These are phyloP conservation scores for Diaporthe destruens DNA, from an alignment of 2,329 filamentous ascomycete genomes.

Conservation along the genomic window DNA sequence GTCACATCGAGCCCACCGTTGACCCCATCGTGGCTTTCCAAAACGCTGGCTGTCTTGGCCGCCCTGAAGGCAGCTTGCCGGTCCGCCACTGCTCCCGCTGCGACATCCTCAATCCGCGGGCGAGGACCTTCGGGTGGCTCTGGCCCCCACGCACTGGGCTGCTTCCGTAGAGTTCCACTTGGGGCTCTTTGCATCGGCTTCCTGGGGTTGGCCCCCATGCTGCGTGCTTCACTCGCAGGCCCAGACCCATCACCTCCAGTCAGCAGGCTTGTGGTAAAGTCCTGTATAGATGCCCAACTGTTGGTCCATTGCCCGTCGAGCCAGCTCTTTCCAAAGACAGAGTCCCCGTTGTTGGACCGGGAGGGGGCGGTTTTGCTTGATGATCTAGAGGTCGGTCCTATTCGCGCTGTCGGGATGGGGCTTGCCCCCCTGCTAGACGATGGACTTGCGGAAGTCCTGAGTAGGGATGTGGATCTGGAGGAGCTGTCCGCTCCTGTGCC, in stretches of 20 bases:
- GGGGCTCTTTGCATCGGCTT: slow-evolving; percentile 50
- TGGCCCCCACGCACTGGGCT: slow-evolving; percentile 62
- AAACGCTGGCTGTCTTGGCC: slow-evolving; percentile 68
- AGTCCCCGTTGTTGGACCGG: slow-evolving; percentile 28
- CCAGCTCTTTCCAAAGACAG: slow-evolving; percentile 55
- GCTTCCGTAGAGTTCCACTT: slow-evolving; percentile 44
- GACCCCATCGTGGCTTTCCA: slow-evolving; percentile 72
- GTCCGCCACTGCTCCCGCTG: slow-evolving; percentile 65
- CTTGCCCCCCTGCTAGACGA: slow-evolving; percentile 57
- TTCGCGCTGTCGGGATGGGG: slow-evolving; percentile 61
- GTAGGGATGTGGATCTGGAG: slow-evolving; percentile 47
- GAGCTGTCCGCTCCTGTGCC: slow-evolving; percentile 50
- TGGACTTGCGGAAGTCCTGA: slow-evolving; percentile 47
- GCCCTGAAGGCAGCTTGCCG: slow-evolving; percentile 68
- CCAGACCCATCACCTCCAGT: slow-evolving; percentile 49
- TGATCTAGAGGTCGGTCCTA: slow-evolving; percentile 48
- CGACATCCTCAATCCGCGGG: slow-evolving; percentile 62
- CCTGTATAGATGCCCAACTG: slow-evolving; percentile 68
- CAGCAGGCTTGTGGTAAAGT: slow-evolving; percentile 63
- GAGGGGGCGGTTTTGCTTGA: slow-evolving; percentile 35
- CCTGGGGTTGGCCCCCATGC: slow-evolving; percentile 48
- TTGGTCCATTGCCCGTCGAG: slow-evolving; percentile 65
- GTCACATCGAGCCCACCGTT: slow-evolving; percentile 69
- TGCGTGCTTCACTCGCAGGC: slow-evolving; percentile 51
- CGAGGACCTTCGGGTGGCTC: slow-evolving; percentile 55